Evolutionary conservation across 768 basidiomycete genomes (phyloP).

Genomic region (Phaffia australis): DNA sequence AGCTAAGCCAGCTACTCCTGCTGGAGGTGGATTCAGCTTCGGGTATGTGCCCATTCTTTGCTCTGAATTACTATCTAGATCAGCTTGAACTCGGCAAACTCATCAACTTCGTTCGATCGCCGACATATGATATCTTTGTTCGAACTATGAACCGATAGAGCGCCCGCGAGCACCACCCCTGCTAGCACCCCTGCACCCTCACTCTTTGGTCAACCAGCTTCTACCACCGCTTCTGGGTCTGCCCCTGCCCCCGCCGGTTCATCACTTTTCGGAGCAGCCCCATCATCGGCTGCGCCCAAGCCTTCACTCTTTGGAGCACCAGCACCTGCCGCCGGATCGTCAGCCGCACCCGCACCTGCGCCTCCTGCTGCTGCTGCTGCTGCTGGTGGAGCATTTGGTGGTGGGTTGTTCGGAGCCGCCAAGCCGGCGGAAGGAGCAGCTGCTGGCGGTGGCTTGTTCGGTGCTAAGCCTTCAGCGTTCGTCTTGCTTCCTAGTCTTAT

Average conservation of each 20-base stretch:
- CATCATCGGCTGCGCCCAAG: neutral
- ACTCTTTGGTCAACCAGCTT: slow-evolving; percentile 9
- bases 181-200: neutral
- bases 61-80: neutral
- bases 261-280: neutral
- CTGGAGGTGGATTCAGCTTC: slow-evolving; percentile 3
- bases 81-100: neutral
- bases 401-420: slow-evolving; percentile 13
- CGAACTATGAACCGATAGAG: neutral
- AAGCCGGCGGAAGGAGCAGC: slow-evolving; percentile 17
- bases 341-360: slow-evolving; percentile 1
- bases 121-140: neutral
- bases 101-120: neutral
- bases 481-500: neutral
- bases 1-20: neutral
- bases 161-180: neutral
- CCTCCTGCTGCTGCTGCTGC: slow-evolving; percentile 12
- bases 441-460: slow-evolving; percentile 1
- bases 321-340: slow-evolving; percentile 3
- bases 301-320: slow-evolving; percentile 22
- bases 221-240: neutral
- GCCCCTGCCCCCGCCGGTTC: neutral
- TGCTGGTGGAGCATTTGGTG: slow-evolving; percentile 8
- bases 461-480: slow-evolving; percentile 9
- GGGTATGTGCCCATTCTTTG: neutral